These are phyloP conservation scores for Phlebiopsis flavidoalba DNA, from an alignment of 768 basidiomycete genomes.

Conservation along the genomic window DNA sequence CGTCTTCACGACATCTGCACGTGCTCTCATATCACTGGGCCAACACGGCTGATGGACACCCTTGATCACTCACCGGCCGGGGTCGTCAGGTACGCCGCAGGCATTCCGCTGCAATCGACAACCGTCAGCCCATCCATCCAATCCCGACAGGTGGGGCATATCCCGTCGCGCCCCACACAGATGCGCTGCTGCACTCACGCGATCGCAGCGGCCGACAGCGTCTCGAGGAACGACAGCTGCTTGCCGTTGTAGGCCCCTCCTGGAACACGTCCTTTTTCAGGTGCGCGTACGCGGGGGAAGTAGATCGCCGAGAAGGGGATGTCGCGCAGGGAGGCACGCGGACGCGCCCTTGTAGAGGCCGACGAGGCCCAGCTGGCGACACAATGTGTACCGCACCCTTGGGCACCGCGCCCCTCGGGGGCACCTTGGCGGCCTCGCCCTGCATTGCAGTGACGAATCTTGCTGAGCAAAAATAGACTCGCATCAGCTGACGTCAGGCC, in stretches of 20 bases:
- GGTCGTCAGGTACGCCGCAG: conserved; percentile 90
- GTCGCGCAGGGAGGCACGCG: conserved; percentile 90
- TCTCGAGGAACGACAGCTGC: conserved; percentile 85
- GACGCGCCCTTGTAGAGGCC: conserved; percentile 92
- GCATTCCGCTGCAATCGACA: conserved; percentile 76
- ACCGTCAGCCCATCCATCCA: conserved; percentile 4
- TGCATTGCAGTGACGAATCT: conserved; percentile 96
- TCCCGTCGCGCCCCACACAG: not conserved
- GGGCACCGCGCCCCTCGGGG: conserved; percentile 71
- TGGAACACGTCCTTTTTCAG: conserved; percentile 91
- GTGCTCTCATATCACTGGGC: conserved; percentile 11
- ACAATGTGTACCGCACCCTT: conserved; percentile 92
- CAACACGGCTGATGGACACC: conserved; percentile 16
- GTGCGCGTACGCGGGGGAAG: conserved; percentile 84
- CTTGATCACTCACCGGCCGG: conserved; percentile 60
- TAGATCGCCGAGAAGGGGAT: conserved; percentile 97
- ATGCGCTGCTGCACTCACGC: conserved; percentile 52
- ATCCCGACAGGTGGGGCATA: not conserved
- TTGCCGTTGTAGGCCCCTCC: conserved; percentile 96
- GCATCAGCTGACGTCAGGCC: conserved; percentile 3
- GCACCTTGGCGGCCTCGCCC: conserved; percentile 89
- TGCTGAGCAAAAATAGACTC: conserved; percentile 40
- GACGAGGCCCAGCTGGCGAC: conserved; percentile 83
- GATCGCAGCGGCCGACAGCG: conserved; percentile 73
- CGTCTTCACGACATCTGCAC: conserved; percentile 90